These are phyloP conservation scores for Aspergillus saccharolyticus DNA, from an alignment of 495 filamentous ascomycete species.

Conservation along the genomic window DNA sequence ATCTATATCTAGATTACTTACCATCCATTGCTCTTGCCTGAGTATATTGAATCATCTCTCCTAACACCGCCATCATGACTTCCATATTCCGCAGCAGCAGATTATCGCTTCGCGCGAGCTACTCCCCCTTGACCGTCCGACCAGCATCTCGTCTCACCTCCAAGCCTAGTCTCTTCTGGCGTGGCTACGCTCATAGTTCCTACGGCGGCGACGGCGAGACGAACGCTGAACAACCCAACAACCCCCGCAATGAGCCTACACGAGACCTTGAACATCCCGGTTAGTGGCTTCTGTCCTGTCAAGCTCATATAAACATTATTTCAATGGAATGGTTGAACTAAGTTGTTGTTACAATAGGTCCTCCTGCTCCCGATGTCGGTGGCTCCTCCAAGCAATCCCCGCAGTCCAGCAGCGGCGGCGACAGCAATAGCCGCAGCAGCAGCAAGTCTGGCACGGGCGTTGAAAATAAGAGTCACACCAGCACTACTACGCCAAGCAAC, in stretches of 20 bases:
- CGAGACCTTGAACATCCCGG: conserved; percentile 28
- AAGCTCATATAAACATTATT: not conserved
- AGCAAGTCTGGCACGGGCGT: not conserved
- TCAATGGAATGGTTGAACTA: not conserved
- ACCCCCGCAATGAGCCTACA: conserved; percentile 12
- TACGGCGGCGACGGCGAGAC: conserved; percentile 21
- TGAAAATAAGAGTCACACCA: not conserved
- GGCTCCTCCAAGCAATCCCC: not conserved
- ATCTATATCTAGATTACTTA: not conserved
- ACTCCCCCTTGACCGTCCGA: not conserved
- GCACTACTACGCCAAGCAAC: conserved; percentile 25
- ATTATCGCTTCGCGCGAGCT: not conserved
- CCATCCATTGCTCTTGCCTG: not conserved
- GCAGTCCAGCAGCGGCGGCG: not conserved
- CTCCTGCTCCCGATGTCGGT: not conserved
- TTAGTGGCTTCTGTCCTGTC: conserved; percentile 1
- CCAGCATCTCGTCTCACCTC: not conserved
- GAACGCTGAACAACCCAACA: conserved; percentile 7
- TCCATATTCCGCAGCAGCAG: conserved; percentile 7
- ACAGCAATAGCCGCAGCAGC: not conserved
- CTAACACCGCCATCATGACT: not conserved
- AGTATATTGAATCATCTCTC: not conserved
- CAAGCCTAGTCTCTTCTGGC: not conserved
- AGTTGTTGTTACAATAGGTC: not conserved
- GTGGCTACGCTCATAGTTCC: conserved; percentile 19